Percentiles rank a stretch among this genome's conserved stretches.
These are phyloP conservation scores for Globisporangium apiculatum DNA, from an alignment of 352 stramenopile species.

Conservation along the genomic window DNA sequence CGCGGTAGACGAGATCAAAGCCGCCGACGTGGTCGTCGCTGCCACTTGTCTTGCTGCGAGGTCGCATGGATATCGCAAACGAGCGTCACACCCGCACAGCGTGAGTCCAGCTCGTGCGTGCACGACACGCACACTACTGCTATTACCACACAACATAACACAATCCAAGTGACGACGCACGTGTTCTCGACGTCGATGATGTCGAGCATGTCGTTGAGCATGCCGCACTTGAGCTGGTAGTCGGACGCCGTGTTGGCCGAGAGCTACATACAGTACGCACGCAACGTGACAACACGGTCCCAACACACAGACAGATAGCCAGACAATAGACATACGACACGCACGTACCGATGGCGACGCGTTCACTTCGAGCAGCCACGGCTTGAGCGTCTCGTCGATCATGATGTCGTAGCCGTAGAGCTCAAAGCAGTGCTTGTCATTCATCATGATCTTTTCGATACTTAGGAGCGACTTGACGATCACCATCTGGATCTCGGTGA, in stretches of 20 bases:
- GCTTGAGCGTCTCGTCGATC: conserved; percentile 89
- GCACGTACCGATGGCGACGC: conserved; percentile 79
- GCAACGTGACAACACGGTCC: not conserved
- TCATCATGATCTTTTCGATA: conserved; percentile 93
- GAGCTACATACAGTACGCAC: conserved; percentile 32
- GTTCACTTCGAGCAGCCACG: conserved; percentile 92
- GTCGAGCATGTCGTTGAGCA: conserved; percentile 93
- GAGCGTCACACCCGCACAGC: not conserved
- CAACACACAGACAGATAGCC: too few species aligned
- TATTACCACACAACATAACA: conserved; percentile 2
- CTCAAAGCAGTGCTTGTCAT: conserved; percentile 95
- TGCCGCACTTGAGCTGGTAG: conserved; percentile 90
- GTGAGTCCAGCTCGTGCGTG: too few species aligned
- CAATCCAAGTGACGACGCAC: conserved; percentile 19
- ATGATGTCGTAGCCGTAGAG: conserved; percentile 93
- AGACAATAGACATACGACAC: too few species aligned
- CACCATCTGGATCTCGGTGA: conserved; percentile 88
- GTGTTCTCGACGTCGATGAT: conserved; percentile 91
- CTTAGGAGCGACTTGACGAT: conserved; percentile 83
- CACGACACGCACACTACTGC: not conserved
- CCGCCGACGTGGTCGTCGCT: conserved; percentile 54
- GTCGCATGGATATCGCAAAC: not conserved
- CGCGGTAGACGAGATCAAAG: conserved; percentile 77
- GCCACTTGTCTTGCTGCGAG: conserved; percentile 15
- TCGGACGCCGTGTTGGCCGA: conserved; percentile 89